These are phyloP conservation scores for Penicillium sp. DNA, from an alignment of 2,329 filamentous ascomycete genomes.

Conservation along the genomic window DNA sequence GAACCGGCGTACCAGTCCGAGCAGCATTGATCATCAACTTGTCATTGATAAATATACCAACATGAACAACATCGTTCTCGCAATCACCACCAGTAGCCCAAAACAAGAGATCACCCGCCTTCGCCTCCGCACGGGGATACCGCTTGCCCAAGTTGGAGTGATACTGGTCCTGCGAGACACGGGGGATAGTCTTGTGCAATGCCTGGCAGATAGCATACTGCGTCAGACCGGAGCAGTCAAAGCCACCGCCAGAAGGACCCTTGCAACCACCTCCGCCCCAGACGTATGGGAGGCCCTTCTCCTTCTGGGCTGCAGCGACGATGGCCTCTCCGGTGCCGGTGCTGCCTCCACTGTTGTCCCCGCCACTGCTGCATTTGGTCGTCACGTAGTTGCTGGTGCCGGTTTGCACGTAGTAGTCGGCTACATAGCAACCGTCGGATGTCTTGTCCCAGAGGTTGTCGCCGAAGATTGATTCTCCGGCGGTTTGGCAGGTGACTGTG, in stretches of 20 bases:
- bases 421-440: conserved; percentile 20
- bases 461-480: conserved; percentile 13
- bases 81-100: conserved; percentile 19
- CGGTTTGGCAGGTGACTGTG: conserved; percentile 12
- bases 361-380: conserved; percentile 7
- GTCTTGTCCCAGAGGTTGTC: conserved; percentile 22
- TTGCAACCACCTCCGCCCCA: conserved; percentile 21
- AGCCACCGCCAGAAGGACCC: conserved; percentile 18
- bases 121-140: conserved; percentile 14
- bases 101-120: conserved; percentile 22
- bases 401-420: conserved; percentile 24
- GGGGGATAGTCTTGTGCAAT: conserved; percentile 17
- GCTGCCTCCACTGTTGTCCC: conserved; percentile 1
- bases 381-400: conserved; percentile 14
- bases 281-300: conserved; percentile 22
- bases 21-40: conserved; percentile 23
- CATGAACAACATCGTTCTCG: conserved; percentile 16
- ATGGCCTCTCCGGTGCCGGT: conserved; percentile 13
- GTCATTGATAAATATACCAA: conserved; percentile 19
- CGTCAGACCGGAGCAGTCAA: conserved; percentile 24
- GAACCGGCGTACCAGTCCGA: conserved; percentile 19
- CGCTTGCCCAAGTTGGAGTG: conserved; percentile 16
- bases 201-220: conserved; percentile 22
- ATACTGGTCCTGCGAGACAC: conserved; percentile 21
- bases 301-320: conserved; percentile 16